These are phyloP conservation scores for Spinacia oleracea DNA, from an alignment of 179 eudicot species.

Conservation along the genomic window DNA sequence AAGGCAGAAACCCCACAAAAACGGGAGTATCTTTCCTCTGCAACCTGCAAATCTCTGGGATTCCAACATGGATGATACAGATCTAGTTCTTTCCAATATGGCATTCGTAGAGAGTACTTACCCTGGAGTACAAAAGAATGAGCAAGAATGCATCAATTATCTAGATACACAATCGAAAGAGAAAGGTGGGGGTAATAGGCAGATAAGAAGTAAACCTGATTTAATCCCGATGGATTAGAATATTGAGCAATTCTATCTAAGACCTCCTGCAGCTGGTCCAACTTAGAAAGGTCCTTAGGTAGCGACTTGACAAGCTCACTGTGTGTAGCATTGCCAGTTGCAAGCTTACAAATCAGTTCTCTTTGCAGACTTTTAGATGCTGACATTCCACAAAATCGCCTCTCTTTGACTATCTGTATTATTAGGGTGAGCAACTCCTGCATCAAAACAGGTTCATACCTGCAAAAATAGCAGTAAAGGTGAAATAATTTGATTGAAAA, in stretches of 20 bases:
- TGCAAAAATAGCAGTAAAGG: slow-evolving; percentile 36
- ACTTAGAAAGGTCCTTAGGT: slow-evolving; percentile 75
- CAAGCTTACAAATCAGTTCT: slow-evolving; percentile 82
- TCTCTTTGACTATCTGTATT: slow-evolving; percentile 86
- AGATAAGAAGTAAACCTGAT: slow-evolving; percentile 60
- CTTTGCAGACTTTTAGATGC: slow-evolving; percentile 72
- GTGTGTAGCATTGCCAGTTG: slow-evolving; percentile 86
- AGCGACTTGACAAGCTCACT: slow-evolving; percentile 91
- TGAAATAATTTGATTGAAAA: background rate
- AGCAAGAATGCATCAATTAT: background rate
- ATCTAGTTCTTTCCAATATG: slow-evolving; percentile 90
- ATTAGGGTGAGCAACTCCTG: slow-evolving; percentile 87
- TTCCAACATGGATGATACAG: slow-evolving; percentile 95
- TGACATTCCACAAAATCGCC: slow-evolving; percentile 83
- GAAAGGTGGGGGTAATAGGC: background rate
- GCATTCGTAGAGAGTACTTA: slow-evolving; percentile 71
- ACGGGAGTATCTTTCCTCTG: slow-evolving; percentile 88
- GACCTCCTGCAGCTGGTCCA: slow-evolving; percentile 61
- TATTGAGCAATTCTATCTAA: slow-evolving; percentile 74
- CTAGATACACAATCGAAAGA: background rate
- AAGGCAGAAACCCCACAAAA: slow-evolving; percentile 80
- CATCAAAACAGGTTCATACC: slow-evolving; percentile 86
- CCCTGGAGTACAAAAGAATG: slow-evolving; percentile 50
- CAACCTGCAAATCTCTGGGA: slow-evolving; percentile 81
- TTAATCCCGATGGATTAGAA: slow-evolving; percentile 89